Evolutionary conservation across 163 green algal genomes (phyloP).

Genomic region (Scenedesmus sp.): DNA sequence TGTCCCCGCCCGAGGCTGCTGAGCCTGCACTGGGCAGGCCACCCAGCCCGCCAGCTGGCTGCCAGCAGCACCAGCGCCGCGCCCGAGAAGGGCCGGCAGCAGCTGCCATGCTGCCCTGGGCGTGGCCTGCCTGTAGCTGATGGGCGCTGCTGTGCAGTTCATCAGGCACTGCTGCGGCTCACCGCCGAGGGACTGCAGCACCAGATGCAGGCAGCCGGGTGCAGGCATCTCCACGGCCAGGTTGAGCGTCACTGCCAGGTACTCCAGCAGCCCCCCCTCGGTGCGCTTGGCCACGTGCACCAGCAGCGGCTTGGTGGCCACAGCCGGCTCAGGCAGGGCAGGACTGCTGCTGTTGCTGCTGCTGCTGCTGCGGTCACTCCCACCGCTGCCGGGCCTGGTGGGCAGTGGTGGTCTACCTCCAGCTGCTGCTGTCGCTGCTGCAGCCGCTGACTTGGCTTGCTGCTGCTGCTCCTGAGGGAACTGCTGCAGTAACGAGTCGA

Average conservation of each 20-base stretch:
- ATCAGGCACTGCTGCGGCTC: constrained; percentile 60
- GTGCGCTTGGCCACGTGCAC: constrained; percentile 51
- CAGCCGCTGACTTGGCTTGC: constrained; percentile 6
- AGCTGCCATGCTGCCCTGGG: constrained; percentile 53
- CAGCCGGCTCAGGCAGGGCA: not conserved
- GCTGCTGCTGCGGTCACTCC: not conserved
- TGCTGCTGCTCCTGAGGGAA: constrained; percentile 10
- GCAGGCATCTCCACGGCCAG: constrained; percentile 58
- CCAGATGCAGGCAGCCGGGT: constrained; percentile 64
- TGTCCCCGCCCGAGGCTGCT: too few species aligned
- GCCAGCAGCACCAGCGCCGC: constrained; percentile 42
- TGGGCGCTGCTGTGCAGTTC: constrained; percentile 57
- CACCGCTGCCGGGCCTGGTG: constrained; percentile 4
- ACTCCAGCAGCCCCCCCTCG: constrained; percentile 56
- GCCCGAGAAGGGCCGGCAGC: constrained; percentile 51
- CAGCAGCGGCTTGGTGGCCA: constrained; percentile 12
- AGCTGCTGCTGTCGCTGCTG: not conserved
- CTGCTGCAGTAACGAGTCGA: constrained; percentile 29
- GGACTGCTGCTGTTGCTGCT: not conserved
- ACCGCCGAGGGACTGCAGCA: constrained; percentile 60
- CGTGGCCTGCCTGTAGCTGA: constrained; percentile 60
- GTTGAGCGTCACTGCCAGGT: constrained; percentile 63
- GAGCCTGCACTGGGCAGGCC: not conserved
- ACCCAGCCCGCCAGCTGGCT: not conserved
- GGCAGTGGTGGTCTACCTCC: not conserved